Evolutionary conservation across 2,329 filamentous ascomycete species (phyloP).

Genomic region (Lecanicillium sp.): DNA sequence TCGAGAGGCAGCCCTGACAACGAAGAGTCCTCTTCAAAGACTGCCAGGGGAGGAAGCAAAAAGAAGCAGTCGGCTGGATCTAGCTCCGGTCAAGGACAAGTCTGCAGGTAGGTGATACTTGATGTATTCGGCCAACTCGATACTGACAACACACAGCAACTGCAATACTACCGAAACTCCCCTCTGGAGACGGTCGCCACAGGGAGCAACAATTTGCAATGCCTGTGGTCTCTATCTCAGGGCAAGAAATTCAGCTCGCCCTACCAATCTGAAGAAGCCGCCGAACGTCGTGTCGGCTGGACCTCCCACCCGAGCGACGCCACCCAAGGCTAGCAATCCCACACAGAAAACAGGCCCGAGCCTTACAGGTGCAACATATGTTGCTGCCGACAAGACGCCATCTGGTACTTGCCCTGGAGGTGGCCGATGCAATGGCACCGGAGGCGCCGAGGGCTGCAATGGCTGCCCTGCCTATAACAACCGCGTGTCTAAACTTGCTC

Average conservation of each 20-base stretch:
- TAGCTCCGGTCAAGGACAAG: constrained; percentile 5
- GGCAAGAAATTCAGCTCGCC: constrained; percentile 82
- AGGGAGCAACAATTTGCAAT: constrained; percentile 94
- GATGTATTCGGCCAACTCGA: too few relatives aligned
- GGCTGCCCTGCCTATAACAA: constrained; percentile 98
- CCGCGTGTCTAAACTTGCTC: constrained; percentile 78
- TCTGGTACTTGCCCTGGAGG: constrained; percentile 92
- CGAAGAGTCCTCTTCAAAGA: constrained; percentile 13
- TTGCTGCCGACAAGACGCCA: constrained; percentile 64
- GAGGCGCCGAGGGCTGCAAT: constrained; percentile 87
- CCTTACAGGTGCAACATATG: constrained; percentile 56
- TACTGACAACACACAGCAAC: constrained; percentile 52
- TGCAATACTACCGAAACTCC: constrained; percentile 91
- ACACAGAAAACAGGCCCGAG: constrained; percentile 32
- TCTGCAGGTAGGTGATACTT: constrained; percentile 8
- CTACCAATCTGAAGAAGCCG: constrained; percentile 80
- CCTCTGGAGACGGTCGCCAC: constrained; percentile 86
- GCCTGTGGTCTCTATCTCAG: constrained; percentile 94
- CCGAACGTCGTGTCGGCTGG: constrained; percentile 40
- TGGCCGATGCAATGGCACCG: constrained; percentile 91
- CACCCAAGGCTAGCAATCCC: constrained; percentile 28
- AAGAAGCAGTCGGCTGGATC: constrained; percentile 7
- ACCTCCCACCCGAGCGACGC: constrained; percentile 32
- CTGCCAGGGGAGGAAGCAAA: constrained; percentile 4
- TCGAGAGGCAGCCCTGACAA: constrained; percentile 16